phyloP scores from a whole-genome alignment of 1,284 basidiomycete species.

The Cystobasidium slooffiae region DNA sequence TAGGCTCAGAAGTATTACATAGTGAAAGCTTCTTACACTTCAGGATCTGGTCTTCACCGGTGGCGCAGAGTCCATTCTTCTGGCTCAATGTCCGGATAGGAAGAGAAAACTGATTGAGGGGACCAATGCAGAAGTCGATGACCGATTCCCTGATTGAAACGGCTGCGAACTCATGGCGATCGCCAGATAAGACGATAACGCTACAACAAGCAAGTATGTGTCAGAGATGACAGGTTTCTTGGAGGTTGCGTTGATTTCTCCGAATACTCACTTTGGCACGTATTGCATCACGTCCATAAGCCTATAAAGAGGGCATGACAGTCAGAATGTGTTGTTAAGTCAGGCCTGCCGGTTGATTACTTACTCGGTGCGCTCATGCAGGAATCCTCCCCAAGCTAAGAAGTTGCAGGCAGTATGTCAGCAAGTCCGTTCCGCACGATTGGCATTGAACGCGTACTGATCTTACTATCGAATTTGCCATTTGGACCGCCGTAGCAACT shows the following conservation, averaged over 20 bases:
- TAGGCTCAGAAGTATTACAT: not conserved
- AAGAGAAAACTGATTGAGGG: conserved; percentile 69
- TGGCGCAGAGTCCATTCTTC: conserved; percentile 57
- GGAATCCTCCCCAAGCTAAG: conserved; percentile 70
- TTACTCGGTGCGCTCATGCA: conserved; percentile 63
- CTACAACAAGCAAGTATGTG: conserved; percentile 36
- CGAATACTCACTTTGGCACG: conserved; percentile 72
- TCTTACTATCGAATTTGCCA: conserved; percentile 61
- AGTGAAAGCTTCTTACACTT: conserved; percentile 59
- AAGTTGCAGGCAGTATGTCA: conserved; percentile 53
- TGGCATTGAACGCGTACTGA: not conserved
- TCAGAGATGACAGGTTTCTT: not conserved
- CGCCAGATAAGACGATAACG: conserved; percentile 57
- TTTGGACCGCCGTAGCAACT: conserved; percentile 72
- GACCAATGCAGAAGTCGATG: conserved; percentile 67
- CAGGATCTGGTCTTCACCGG: conserved; percentile 68
- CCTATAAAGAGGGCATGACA: conserved; percentile 51
- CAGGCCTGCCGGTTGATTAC: conserved; percentile 43
- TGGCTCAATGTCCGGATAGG: conserved; percentile 60
- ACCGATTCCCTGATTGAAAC: conserved; percentile 62
- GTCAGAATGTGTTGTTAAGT: not conserved
- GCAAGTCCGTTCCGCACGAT: not conserved
- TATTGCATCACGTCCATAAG: conserved; percentile 67
- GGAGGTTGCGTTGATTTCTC: conserved; percentile 15
- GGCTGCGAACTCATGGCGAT: conserved; percentile 79